Evolutionary conservation across 2,329 filamentous ascomycete species (phyloP), one percentile per base, ranked within the genome.

Genomic region (Malbranchea zuffiana): DNA sequence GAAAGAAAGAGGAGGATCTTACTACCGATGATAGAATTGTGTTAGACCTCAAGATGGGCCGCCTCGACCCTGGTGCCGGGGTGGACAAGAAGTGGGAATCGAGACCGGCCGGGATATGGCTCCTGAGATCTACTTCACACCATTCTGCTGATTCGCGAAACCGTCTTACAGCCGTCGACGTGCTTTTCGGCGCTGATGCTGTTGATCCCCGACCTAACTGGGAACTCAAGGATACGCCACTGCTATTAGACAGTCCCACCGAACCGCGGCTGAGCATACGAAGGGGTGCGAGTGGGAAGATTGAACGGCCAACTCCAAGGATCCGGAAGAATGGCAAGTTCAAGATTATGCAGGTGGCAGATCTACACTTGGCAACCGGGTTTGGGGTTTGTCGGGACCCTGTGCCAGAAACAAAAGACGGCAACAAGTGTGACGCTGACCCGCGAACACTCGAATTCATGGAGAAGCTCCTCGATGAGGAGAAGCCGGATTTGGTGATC

Each of bases 261-360:
- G 77, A 80, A 45, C 76, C 83, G 15, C 78, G 87, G 42, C 59
- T 98, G 39, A 92, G 77, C 17, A 69, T 95, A 33, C 75, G 84
- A 34, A 74, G 82, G 49, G 88, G 90, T 2, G 66, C 69, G 35
- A 74, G 74, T 15, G 64, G 67, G 15, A 74, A 78, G 46, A 59
- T 70, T 23, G 72, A 77, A 51, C 86, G 80, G 56, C 81, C 82
- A 1, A 66, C 75, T 25, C 82, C 80, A 7, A 75, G 82, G 41
- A 84, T 98, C 45, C 74, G 75, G 28, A 85, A 92, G 44, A 85
- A 90, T 55, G 90, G 88, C 19, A 85, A 81, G 50, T 96, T 96
- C 67, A 96, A 96, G 67, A 94, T 98, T 46, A 77, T 98, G 72
- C 90, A 98, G 61, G 69, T 93, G 38, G 82, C 86, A n/a, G 90